Evolutionary conservation across 352 stramenopile species (phyloP).

Genomic region (Phytopythium chamaehyphon): DNA sequence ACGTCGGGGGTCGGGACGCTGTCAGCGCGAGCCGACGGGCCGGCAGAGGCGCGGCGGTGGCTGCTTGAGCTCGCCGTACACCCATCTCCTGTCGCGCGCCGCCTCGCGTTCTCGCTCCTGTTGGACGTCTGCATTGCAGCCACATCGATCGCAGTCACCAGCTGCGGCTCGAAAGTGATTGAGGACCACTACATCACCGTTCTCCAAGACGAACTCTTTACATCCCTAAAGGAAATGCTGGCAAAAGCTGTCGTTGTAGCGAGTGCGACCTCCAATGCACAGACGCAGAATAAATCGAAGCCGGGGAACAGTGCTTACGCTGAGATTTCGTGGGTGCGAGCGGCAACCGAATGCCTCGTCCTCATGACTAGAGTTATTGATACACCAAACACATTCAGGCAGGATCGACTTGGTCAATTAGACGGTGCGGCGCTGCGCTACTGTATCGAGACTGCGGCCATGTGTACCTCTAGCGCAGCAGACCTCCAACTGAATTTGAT

Average conservation of each 20-base stretch:
- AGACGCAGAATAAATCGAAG: no score
- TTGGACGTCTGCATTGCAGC: constrained; percentile 17
- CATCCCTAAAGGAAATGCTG: constrained; percentile 43
- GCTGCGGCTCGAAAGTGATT: constrained; percentile 4
- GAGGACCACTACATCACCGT: constrained; percentile 5
- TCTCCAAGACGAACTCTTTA: constrained; percentile 29
- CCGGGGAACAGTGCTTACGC: neutral
- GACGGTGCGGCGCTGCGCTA: constrained; percentile 30
- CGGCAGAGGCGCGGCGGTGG: constrained; percentile 22
- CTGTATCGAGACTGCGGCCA: constrained; percentile 21
- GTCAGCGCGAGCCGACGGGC: neutral
- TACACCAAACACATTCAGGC: constrained; percentile 16
- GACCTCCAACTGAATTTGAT: constrained; percentile 14
- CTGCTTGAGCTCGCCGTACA: constrained; percentile 41
- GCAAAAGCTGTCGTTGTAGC: constrained; percentile 35
- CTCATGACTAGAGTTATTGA: constrained; percentile 29
- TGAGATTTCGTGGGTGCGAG: constrained; percentile 19
- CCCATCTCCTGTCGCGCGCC: constrained; percentile 20
- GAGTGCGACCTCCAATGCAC: constrained; percentile 15
- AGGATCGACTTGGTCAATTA: constrained; percentile 22
- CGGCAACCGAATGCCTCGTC: constrained; percentile 23
- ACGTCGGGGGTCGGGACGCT: constrained; percentile 12
- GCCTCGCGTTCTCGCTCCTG: constrained; percentile 42
- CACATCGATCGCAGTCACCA: constrained; percentile 15
- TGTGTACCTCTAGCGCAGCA: neutral